Evolutionary conservation across 176 grass and related monocot species (phyloP), one percentile per base, ranked within the genome.

Genomic region (Echinochloa phyllopogon): DNA sequence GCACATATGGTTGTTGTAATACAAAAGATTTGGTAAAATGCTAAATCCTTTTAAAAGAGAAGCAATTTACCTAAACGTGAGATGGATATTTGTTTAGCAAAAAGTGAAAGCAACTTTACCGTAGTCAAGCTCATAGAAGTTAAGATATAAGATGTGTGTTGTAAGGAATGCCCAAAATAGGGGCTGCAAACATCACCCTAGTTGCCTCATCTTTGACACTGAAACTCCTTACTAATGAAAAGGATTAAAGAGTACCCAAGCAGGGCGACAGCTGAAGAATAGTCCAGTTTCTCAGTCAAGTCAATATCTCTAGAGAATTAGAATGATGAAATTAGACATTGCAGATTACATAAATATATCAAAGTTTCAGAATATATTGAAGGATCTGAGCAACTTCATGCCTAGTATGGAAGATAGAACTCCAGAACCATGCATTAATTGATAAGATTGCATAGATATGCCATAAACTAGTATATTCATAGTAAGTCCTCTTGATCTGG

Each of bases 391-490:
- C 17, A 91, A 75, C 11, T 82, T 64, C 56, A 81, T 86, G 95
- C 96, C 93, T 90, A 66, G 91, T 94, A 83, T 98, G 96, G 76
- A 98, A 95, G 76, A 98, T 76, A 77, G 85, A 86, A 85, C 96
- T 98, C 96, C 95, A 98, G 74, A 92, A 93, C 96, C 96, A 98
- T 69, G 93, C 93, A 77, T 95, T 98, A 71, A 98, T 95, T 37
- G 96, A 95, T 83, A 98, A 70, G 29, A 98, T 71, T 59, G 85
- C 96, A 91, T 94, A 95, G 39, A 98, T 98, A 92, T 98, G 96
- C 93, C 93, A 98, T 55, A 98, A 81, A 7, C 89, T 86, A 79
- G 91, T 95, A 51, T 93, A 98, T 87, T 98, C 93, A n/a, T 95
- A 98, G 71, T 88, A 93, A 48, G 89, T 89, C 75, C 82, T 93